Evolutionary conservation across 805 yeast species (phyloP).

Genomic region (Metschnikowia lunata): DNA sequence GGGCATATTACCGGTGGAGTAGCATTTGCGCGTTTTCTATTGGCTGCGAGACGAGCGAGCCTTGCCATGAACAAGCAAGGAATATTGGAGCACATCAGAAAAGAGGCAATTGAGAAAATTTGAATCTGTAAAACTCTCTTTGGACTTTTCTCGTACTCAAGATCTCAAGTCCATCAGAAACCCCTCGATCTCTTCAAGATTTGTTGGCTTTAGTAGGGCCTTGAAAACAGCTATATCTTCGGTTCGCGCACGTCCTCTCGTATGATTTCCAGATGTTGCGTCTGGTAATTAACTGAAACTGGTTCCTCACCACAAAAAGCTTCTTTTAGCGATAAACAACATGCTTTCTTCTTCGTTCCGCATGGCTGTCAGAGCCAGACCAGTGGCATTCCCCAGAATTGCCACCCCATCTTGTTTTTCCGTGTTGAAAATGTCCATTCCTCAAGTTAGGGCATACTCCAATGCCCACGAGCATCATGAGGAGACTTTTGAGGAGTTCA

Average conservation of each 20-base stretch:
- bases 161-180: too few relatives aligned
- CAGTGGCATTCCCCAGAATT: conserved; percentile 26
- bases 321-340: background rate
- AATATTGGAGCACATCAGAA: background rate
- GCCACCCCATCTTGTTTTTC: conserved; percentile 16
- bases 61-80: background rate
- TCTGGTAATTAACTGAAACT: too few relatives aligned
- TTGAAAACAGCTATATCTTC: background rate
- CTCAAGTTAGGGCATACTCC: conserved; percentile 64
- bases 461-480: conserved; percentile 85
- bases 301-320: too few relatives aligned
- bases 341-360: conserved; percentile 41
- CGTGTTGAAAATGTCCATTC: conserved; percentile 21
- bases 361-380: conserved; percentile 39
- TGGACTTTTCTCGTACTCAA: too few relatives aligned
- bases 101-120: background rate
- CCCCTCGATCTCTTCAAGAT: too few relatives aligned
- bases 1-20: background rate
- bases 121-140: too few relatives aligned
- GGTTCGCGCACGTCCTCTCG: conserved; percentile 15
- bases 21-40: conserved; percentile 6
- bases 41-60: conserved; percentile 3
- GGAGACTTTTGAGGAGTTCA: conserved; percentile 93
- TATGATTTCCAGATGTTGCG: conserved; percentile 8
- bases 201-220: too few relatives aligned